Evolutionary conservation across 192 early-diverging fungal species (phyloP).

Genomic region (Linderina pennispora): DNA sequence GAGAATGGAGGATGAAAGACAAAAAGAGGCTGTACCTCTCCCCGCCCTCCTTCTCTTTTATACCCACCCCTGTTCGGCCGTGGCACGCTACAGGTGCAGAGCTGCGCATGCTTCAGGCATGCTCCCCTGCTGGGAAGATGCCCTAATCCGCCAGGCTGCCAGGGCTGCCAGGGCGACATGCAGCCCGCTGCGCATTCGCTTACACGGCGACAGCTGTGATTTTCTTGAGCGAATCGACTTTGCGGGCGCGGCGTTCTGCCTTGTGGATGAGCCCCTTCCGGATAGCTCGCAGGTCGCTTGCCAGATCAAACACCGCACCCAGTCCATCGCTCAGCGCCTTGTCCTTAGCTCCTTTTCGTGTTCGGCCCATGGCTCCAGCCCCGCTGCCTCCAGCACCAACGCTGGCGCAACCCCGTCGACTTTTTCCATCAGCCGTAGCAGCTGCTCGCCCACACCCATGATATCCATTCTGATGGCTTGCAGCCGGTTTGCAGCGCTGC

Average conservation of each 20-base stretch:
- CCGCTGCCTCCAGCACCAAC: slow-evolving; percentile 33
- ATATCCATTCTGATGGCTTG: slow-evolving; percentile 13
- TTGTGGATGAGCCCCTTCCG: slow-evolving; percentile 27
- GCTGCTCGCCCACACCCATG: slow-evolving; percentile 14
- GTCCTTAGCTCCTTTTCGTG: slow-evolving; percentile 19
- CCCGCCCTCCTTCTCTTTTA: no score
- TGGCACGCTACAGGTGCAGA: no score
- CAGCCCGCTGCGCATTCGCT: no score
- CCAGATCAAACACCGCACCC: slow-evolving; percentile 27
- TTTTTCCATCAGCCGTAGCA: slow-evolving; percentile 35
- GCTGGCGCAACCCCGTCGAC: slow-evolving; percentile 40
- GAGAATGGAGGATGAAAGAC: no score
- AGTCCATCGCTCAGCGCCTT: slow-evolving; percentile 11
- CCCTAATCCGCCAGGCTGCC: no score
- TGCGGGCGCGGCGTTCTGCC: slow-evolving; percentile 24
- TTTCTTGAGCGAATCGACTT: slow-evolving; percentile 18
- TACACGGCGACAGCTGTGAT: no score
- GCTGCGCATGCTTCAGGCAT: no score
- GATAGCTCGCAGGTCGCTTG: slow-evolving; percentile 29
- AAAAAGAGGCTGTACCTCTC: no score
- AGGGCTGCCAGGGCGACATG: no score
- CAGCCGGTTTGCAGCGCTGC: not conserved
- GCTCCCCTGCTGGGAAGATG: no score
- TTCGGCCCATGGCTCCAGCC: slow-evolving; percentile 42
- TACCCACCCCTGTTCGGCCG: no score